phyloP scores from a whole-genome alignment of 352 stramenopile species.

The Phytophthora melonis region DNA sequence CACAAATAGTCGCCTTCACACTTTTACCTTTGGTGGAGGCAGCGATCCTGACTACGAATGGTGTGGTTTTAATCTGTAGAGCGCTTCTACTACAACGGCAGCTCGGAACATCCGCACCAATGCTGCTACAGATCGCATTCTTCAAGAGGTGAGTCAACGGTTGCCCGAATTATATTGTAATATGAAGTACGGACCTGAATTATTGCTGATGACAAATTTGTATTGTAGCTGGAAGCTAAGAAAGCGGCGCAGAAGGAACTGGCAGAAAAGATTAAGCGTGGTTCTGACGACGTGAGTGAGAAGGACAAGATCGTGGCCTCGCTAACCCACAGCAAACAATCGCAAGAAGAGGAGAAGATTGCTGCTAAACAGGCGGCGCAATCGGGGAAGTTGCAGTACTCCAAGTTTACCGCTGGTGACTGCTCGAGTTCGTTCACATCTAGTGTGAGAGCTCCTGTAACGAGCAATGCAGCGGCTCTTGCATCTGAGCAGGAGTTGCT shows the following conservation, averaged over 20 bases:
- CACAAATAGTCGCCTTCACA: background rate
- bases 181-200: background rate
- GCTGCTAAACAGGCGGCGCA: constrained; percentile 15
- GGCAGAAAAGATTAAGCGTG: constrained; percentile 67
- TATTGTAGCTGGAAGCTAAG: constrained; percentile 69
- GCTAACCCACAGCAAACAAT: constrained; percentile 59
- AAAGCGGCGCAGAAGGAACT: constrained; percentile 72
- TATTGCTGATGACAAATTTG: background rate
- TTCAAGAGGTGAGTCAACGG: constrained; percentile 61
- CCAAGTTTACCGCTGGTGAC: constrained; percentile 90
- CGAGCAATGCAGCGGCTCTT: constrained; percentile 56
- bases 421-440: constrained; percentile 96
- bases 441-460: constrained; percentile 87
- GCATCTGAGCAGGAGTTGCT: constrained; percentile 70
- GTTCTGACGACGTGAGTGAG: constrained; percentile 65
- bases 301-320: constrained; percentile 83
- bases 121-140: constrained; percentile 83
- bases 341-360: constrained; percentile 30
- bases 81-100: constrained; percentile 10
- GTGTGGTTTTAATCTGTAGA: constrained; percentile 14
- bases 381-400: constrained; percentile 64
- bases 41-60: background rate
- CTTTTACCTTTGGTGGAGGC: background rate
- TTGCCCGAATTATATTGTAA: background rate
- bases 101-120: constrained; percentile 82